Evolutionary conservation across 2,329 filamentous ascomycete species (phyloP).

Genomic region (Alternaria sp.): DNA sequence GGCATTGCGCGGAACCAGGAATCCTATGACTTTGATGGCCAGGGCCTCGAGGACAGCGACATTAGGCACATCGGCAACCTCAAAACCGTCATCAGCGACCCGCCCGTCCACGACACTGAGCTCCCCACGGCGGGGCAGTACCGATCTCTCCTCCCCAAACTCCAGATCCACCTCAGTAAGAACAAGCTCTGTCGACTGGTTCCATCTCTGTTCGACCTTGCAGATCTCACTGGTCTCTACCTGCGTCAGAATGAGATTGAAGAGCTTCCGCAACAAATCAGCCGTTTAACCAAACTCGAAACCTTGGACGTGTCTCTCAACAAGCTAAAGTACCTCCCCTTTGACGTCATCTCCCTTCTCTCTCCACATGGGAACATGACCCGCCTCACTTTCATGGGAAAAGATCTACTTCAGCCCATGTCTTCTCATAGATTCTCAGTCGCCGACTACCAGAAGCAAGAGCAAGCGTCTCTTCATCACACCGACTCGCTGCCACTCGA

Average conservation of each 20-base stretch:
- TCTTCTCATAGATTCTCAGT: slow-evolving; percentile 4
- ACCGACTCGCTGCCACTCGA: slow-evolving; percentile 7
- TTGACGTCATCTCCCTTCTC: slow-evolving; percentile 34
- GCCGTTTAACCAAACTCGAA: slow-evolving; percentile 28
- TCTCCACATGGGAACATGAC: slow-evolving; percentile 23
- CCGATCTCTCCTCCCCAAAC: slow-evolving; percentile 39
- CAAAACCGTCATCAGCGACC: slow-evolving; percentile 35
- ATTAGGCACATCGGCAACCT: slow-evolving; percentile 37
- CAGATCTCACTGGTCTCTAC: slow-evolving; percentile 35
- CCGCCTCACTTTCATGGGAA: slow-evolving; percentile 24
- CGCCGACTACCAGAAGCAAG: neutral
- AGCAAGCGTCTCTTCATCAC: neutral
- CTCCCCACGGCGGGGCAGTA: slow-evolving; percentile 40
- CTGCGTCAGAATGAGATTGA: slow-evolving; percentile 37
- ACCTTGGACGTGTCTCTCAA: slow-evolving; percentile 37
- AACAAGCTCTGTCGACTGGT: slow-evolving; percentile 33
- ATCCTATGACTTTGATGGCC: slow-evolving; percentile 24
- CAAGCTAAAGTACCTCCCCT: slow-evolving; percentile 33
- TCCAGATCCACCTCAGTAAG: slow-evolving; percentile 31
- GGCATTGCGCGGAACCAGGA: slow-evolving; percentile 27
- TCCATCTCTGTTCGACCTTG: slow-evolving; percentile 36
- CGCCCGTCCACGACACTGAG: slow-evolving; percentile 34
- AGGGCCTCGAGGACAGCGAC: slow-evolving; percentile 30
- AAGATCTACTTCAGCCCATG: slow-evolving; percentile 27
- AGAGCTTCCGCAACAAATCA: slow-evolving; percentile 39